Evolutionary conservation across 176 grass and related monocot species (phyloP).

Genomic region (Eleusine indica): DNA sequence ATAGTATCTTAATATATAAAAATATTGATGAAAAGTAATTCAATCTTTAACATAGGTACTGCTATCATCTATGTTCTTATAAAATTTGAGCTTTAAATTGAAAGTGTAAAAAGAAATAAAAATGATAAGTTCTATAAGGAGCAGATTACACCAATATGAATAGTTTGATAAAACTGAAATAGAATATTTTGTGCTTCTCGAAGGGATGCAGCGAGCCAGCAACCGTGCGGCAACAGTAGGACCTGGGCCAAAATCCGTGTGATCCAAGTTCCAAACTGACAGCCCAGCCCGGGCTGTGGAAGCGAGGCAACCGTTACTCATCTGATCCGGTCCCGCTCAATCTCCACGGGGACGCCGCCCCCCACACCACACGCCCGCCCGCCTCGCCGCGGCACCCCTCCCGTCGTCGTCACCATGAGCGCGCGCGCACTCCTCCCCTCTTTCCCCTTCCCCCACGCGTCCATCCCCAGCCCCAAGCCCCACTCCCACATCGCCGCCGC

Average conservation of each 20-base stretch:
- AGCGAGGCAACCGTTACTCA: constrained; percentile 21
- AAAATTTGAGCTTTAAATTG: no score
- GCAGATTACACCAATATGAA: no score
- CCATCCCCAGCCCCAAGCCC: constrained; percentile 19
- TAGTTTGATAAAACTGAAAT: no score
- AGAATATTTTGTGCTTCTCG: no score
- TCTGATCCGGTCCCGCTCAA: constrained; percentile 53
- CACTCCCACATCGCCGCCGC: constrained; percentile 28
- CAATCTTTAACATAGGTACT: no score
- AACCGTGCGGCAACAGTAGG: no score
- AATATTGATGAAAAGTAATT: no score
- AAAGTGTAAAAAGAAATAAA: no score
- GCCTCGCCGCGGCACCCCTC: constrained; percentile 7
- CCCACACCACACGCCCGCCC: constrained; percentile 45
- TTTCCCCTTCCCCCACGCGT: constrained; percentile 36
- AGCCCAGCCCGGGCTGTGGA: neutral
- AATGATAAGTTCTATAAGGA: no score
- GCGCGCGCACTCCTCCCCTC: constrained; percentile 44
- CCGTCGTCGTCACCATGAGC: constrained; percentile 44
- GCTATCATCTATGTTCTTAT: no score
- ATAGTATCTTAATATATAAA: no score
- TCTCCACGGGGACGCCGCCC: constrained; percentile 26
- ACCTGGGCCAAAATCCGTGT: neutral
- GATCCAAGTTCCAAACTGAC: neutral
- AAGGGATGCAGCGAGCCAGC: neutral